Conservation (phyloP, 306 rosid species). For the Rosa persica region DNA sequence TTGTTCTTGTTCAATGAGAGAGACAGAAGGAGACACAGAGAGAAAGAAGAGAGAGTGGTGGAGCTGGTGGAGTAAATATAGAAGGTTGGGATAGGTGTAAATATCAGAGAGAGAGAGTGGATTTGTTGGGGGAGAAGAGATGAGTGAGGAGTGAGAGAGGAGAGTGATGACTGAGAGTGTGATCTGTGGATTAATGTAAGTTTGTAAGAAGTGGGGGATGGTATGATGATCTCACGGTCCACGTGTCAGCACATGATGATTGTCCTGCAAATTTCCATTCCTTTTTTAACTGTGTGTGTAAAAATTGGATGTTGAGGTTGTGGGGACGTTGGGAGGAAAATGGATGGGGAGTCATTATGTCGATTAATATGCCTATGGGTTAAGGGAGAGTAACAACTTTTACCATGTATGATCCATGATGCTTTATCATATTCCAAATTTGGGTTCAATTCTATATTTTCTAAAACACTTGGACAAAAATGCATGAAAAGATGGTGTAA, state of each 20-base stretch:
- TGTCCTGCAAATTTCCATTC: background rate
- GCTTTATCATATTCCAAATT: too few species aligned
- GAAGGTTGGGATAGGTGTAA: constrained; percentile 13
- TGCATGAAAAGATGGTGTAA: too few species aligned
- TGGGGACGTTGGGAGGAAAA: background rate
- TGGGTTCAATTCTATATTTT: too few species aligned
- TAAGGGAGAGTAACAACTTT: too few species aligned
- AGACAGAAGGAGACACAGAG: too few species aligned
- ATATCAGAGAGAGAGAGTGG: constrained; percentile 13
- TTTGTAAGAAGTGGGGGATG: background rate
- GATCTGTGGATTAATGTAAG: background rate
- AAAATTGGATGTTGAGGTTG: background rate
- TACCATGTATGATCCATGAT: too few species aligned
- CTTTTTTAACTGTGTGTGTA: background rate
- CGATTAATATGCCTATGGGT: too few species aligned
- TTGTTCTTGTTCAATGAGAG: background rate
- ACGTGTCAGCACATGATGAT: constrained; percentile 64
- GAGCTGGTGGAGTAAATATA: constrained; percentile 11
- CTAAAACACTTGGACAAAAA: too few species aligned
- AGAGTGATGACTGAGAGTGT: constrained; percentile 3
- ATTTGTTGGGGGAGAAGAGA: constrained; percentile 20
- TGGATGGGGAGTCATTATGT: too few species aligned
- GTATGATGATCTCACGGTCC: constrained; percentile 28
- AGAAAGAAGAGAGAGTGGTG: background rate
- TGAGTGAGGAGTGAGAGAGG: background rate